Conservation (phyloP, 2,329 filamentous ascomycete species). For the Colletotrichum australisinense region DNA sequence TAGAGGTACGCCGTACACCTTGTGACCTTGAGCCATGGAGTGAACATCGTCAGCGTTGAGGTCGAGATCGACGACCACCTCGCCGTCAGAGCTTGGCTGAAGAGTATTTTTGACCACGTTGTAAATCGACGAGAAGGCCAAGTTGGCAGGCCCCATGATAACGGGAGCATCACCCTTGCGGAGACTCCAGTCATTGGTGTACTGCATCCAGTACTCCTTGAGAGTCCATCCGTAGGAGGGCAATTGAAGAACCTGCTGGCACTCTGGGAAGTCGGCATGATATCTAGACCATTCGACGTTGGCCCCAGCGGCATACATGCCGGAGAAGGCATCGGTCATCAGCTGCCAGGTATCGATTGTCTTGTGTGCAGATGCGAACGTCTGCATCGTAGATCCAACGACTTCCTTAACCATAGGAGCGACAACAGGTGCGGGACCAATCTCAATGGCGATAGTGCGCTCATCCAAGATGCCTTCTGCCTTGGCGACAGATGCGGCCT, state of each 20-base stretch:
- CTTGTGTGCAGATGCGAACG: conserved; percentile 71
- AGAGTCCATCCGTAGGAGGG: conserved; percentile 78
- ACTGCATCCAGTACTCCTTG: conserved; percentile 76
- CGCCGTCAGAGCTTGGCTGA: conserved; percentile 71
- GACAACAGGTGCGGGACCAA: conserved; percentile 77
- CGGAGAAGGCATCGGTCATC: conserved; percentile 65
- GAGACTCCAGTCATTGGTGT: conserved; percentile 76
- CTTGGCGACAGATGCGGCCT: conserved; percentile 66
- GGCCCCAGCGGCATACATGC: conserved; percentile 70
- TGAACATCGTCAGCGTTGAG: conserved; percentile 72
- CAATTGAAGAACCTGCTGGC: conserved; percentile 65
- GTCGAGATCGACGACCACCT: conserved; percentile 69
- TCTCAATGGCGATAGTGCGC: conserved; percentile 74
- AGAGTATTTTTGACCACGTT: conserved; percentile 74
- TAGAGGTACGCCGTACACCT: conserved; percentile 74
- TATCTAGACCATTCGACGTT: conserved; percentile 78
- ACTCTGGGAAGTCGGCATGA: conserved; percentile 60
- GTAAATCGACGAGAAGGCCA: conserved; percentile 55
- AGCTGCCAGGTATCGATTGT: conserved; percentile 75
- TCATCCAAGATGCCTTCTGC: conserved; percentile 64
- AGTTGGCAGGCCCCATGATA: conserved; percentile 42
- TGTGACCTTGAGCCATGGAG: conserved; percentile 70
- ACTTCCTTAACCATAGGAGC: conserved; percentile 71
- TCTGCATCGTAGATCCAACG: conserved; percentile 61
- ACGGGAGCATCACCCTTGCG: conserved; percentile 73